Base-by-base conservation (phyloP, 768 basidiomycete genomes). In the Dentipellis sp. region DNA sequence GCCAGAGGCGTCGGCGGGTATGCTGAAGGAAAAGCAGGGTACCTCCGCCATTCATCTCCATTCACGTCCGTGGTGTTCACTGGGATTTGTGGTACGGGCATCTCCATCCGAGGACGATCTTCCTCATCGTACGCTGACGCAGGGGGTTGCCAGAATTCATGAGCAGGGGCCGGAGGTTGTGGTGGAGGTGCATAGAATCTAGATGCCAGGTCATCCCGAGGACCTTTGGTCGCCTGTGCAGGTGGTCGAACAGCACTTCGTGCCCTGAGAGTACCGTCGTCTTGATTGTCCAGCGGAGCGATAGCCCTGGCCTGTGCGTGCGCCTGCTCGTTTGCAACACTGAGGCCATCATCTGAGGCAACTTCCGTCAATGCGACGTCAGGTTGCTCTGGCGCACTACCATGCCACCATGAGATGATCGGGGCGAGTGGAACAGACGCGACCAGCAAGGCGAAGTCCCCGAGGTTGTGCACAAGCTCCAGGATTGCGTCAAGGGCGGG, bases 11-110 rank as follows among this genome's bases (percentile, higher is more conserved):
- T 88, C 0, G 84, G 75, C 9, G 86, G 87, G 63, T 90, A 90
- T 36, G 88, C 88, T 4, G 88, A 81, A 34, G 88, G 88, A 53
- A 88, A 84, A 16, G 83, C 74, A 11, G 86, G 86, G 61, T 88
- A 90, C 65, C 79, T 72, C 56, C 84, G 71, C 86, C 86, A 89
- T 60, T 89, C 86, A 40, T 85, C 80, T n/a, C 29, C 29, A 29
- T 29, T 29, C 29, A 29, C 6, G 29, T 63, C 67, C 9, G 47
- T 19, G 11, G 55, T 22, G 10, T 54, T 42, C 34, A 58, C 55
- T 23, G 36, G 35, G 29, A 55, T 40, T 8, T 17, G 34, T n/a
- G 60, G 39, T 46, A 56, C 38, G 36, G 56, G 40, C 58, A 64
- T 56, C 38, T 38, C 39, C 39, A 58, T 47, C 8, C 55, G 36